Evolutionary conservation across 306 rosid species (phyloP), one percentile per base, ranked within the genome.

Genomic region (Cucumis melo): DNA sequence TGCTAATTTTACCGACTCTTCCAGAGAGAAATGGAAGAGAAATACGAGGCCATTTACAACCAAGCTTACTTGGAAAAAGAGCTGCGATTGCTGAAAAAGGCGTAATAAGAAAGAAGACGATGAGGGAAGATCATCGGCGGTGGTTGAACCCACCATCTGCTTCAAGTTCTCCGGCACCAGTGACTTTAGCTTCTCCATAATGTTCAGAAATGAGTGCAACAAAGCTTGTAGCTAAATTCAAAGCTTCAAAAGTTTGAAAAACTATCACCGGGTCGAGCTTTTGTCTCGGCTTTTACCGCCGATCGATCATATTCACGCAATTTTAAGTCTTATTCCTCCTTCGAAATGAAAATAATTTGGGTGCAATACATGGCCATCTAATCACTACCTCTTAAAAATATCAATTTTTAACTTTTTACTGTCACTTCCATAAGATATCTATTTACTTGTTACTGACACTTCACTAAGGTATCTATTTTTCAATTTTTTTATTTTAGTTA

Each of bases 131-230:
- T 87, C 86, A 17, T 77, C 82, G 9, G 81, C 54, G 5, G 73
- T 77, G 86, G 87, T 84, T 16, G 85, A 83, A 8, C 71, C 76
- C 54, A 91, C 81, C 78, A 34, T 63, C 63, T 64, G 85, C 87
- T 79, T 87, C 77, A 93, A 77, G 76, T 53, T 74, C 20, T 88
- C 88, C 27, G 97, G 98, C 57, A 91, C 82, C 54, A 87, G 78
- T 29, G 81, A 81, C 84, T 91, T 91, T 79, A 93, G 89, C 81
- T 81, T 77, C 80, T 93, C 98, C 98, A 93, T 93, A 34, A 15
- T 23, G 10, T 19, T 6, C 51, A 23, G 27, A 65, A 36, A 65
- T 1, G 7, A 63, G 24, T 15, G 24, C 42, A 62, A 62, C 17
- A 32, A 32, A 19, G 46, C 44, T 46, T 42, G 48, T 42, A 27